Conservation (phyloP, 345 rosid species). For the Melaleuca quinquenervia region DNA sequence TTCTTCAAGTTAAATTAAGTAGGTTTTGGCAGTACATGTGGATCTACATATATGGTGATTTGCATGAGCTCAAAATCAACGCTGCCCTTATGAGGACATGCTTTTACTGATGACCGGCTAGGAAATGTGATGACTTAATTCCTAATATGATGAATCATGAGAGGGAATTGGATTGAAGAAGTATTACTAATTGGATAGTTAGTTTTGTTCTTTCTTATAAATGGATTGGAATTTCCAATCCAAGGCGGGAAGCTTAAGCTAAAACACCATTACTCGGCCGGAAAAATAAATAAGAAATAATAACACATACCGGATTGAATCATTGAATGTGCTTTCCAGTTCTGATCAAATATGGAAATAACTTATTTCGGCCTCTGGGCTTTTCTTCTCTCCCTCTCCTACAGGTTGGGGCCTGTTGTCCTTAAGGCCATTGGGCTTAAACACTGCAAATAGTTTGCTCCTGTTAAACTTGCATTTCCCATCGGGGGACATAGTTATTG, state of each 20-base stretch:
- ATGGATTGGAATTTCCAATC: background rate
- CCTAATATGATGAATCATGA: background rate
- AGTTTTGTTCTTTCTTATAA: background rate
- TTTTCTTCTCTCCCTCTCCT: background rate
- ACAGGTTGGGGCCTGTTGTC: background rate
- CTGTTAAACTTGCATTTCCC: background rate
- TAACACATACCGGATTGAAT: background rate
- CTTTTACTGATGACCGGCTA: background rate
- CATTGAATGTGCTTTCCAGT: background rate
- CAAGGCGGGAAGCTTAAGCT: background rate
- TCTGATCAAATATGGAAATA: background rate
- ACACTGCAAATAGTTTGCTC: background rate
- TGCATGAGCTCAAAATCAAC: background rate
- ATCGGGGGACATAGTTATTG: background rate
- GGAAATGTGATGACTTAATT: background rate
- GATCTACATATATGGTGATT: background rate
- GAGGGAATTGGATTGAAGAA: background rate
- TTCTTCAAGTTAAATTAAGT: background rate
- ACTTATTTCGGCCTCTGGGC: background rate
- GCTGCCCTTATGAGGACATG: background rate
- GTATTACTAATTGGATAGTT: background rate
- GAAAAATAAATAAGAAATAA: background rate
- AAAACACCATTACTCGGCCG: background rate
- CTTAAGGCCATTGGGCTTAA: background rate
- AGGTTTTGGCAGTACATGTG: background rate